Base-by-base conservation (phyloP, 169 alveolate species). In the Plasmodium cynomolgi region DNA sequence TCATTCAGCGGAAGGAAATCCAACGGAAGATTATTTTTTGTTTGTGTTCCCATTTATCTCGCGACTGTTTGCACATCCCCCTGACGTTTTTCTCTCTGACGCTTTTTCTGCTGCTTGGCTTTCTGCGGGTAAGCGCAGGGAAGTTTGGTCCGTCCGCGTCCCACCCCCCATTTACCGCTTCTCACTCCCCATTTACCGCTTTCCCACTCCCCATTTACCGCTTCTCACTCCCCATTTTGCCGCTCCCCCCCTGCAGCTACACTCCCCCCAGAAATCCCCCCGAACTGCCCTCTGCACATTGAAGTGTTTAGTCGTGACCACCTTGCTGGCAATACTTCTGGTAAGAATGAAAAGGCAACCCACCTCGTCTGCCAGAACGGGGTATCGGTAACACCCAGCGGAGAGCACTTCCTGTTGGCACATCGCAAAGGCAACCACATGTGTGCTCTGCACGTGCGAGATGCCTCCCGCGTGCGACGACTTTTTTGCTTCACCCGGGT, bases 1-100 rank as follows among this genome's bases (percentile, higher is more conserved):
- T 91, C 4, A 31, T 81, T 23, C 84, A 72, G 58, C 83, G 84
- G 58, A 91, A 50, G 47, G 56, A 81, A 47, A 81, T 91, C 17
- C 95, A 91, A 81, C 54, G 47, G 44, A 91, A 91, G 62, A 91
- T 91, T 91, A 71, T 91, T 44, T 26, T 81, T 26, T 91, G 95
- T 50, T 81, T 91, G 74, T 91, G 83, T 37, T 81, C 84, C 34
- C 95, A 91, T 58, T 54, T 91, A 56, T 17, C 79, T 68, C 77
- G 34, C 54, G 84, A 82, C 68, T 81, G 44, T 50, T 81, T 91
- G 34, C 34, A 71, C 44, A 73, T 91, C 11, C 92, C 92, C 17
- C 41, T 91, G 34, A 81, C 92, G 34, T 81, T 5, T 6, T 88
- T 88, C 82, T 72, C 90, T 33, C 44, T 80, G 41, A 41, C 72